Percentiles rank a stretch among this genome's conserved stretches.
Evolutionary conservation across 441 rosid genomes (phyloP).

Genomic region (Gossypium laxum): DNA sequence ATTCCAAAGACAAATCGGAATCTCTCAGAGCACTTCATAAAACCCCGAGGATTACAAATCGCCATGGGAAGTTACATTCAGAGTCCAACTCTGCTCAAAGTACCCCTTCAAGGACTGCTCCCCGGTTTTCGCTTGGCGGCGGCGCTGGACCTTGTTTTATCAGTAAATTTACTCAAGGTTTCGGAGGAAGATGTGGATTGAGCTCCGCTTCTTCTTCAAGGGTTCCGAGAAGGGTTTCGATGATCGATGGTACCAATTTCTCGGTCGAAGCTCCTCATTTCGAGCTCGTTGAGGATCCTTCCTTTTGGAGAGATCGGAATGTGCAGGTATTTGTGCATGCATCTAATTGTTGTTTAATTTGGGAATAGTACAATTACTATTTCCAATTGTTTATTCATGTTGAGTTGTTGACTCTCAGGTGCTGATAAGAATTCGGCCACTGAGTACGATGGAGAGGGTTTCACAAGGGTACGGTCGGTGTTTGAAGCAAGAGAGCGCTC

Average conservation of each 20-base stretch:
- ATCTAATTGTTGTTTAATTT: not conserved
- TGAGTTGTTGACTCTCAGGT: constrained; percentile 36
- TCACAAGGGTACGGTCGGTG: constrained; percentile 59
- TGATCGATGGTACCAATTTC: constrained; percentile 28
- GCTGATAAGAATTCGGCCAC: constrained; percentile 72
- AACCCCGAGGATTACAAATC: constrained; percentile 39
- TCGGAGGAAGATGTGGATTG: constrained; percentile 47
- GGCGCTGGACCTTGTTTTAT: constrained; percentile 23
- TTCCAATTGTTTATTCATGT: constrained; percentile 4
- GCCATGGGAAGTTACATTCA: constrained; percentile 39
- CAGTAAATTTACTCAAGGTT: constrained; percentile 26
- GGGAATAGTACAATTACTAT: not conserved
- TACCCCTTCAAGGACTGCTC: constrained; percentile 57
- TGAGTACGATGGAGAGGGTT: constrained; percentile 49
- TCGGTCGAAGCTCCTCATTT: constrained; percentile 43
- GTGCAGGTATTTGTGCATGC: constrained; percentile 53
- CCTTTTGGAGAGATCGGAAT: constrained; percentile 75
- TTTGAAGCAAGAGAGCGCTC: constrained; percentile 68
- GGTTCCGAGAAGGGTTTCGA: constrained; percentile 40
- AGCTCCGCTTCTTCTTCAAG: constrained; percentile 33
- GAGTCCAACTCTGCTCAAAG: constrained; percentile 71
- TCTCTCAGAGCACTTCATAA: constrained; percentile 18
- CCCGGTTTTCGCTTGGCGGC: constrained; percentile 50
- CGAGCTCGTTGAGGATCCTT: constrained; percentile 57
- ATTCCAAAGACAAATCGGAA: constrained; percentile 33